Evolutionary conservation across 768 basidiomycete genomes (phyloP), one percentile per base, ranked within the genome.

Genomic region (Pleurotus platypus): DNA sequence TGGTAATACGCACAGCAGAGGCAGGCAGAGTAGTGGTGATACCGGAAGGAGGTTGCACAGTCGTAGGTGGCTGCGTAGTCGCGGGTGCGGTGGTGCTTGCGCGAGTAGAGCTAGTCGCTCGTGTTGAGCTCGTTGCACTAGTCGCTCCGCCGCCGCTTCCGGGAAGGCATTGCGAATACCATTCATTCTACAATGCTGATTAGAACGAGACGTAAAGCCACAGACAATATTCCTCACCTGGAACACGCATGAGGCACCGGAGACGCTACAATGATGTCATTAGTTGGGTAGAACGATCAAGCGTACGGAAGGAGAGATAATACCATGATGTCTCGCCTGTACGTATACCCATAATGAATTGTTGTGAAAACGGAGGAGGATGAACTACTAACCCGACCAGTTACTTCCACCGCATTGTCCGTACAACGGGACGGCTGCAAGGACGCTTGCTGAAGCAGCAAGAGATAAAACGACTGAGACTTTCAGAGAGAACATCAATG

Each of bases 11-110:
- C 40, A 66, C 67, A n/a, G 67, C 61, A 39, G 67, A 68, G 2
- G 65, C 64, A n/a, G 67, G 67, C 16, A 68, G 59, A 4, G 55
- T 61, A 0, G 66, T 68, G 11, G 61, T 65, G 18, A 68, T 60
- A 18, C 64, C 67, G 5, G 61, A 37, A 40, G 61, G 58, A 11
- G 61, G 42, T 24, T 57, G 47, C 9, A 56, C 46, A 15, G 60
- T 58, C n/a, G 61, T 47, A 26, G 63, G 57, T 6, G 65, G 57
- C n/a, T 60, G 59, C 7, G 57, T 61, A n/a, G 58, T 27, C 15
- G 58, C 15, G 26, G 26, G 55, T 16, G 63, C 58, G 48, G 58
- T 56, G 18, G 46, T 57, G 15, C 60, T 62, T 5, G 43, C 15
- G 22, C 15, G 45, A 13, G 57, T 46, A 16, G 42, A 18, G 61